Conservation (phyloP, 768 basidiomycete genomes). For the Suillus fuscotomentosus region DNA sequence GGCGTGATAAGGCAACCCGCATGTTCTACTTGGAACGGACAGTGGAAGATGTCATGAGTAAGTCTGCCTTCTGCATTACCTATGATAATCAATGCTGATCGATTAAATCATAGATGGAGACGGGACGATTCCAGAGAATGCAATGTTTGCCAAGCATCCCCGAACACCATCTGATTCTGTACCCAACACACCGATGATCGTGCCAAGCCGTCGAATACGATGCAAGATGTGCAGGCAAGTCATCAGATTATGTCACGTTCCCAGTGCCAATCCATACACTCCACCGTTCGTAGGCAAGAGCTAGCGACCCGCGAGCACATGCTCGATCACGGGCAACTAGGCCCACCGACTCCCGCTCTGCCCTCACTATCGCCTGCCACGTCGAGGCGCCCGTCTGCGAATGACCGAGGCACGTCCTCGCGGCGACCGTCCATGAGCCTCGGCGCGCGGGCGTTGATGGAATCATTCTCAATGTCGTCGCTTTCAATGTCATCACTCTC, state of each 20-base stretch:
- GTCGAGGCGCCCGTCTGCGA: slow-evolving; percentile 44
- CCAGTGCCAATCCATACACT: background rate
- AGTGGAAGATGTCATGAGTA: slow-evolving; percentile 76
- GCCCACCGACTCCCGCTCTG: slow-evolving; percentile 59
- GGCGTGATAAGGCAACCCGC: slow-evolving; percentile 66
- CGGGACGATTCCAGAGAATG: slow-evolving; percentile 57
- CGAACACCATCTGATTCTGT: slow-evolving; percentile 60
- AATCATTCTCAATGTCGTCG: slow-evolving; percentile 51
- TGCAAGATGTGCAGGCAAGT: slow-evolving; percentile 89
- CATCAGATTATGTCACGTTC: background rate
- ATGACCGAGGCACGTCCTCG: slow-evolving; percentile 17
- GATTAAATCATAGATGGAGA: slow-evolving; percentile 59
- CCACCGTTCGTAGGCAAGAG: slow-evolving; percentile 53
- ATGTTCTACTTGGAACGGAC: slow-evolving; percentile 84
- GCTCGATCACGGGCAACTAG: slow-evolving; percentile 84
- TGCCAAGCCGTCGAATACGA: slow-evolving; percentile 66
- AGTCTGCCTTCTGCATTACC: slow-evolving; percentile 25
- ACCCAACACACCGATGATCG: slow-evolving; percentile 55
- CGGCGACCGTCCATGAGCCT: slow-evolving; percentile 21
- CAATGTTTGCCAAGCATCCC: slow-evolving; percentile 79
- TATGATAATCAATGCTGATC: background rate
- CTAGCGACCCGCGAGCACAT: slow-evolving; percentile 91
- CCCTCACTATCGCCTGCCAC: slow-evolving; percentile 42
- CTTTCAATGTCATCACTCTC: slow-evolving; percentile 54
- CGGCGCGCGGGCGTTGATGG: slow-evolving; percentile 34